These are phyloP conservation scores for Epichloe elymi DNA, from an alignment of 2,329 filamentous ascomycete species.

Conservation along the genomic window DNA sequence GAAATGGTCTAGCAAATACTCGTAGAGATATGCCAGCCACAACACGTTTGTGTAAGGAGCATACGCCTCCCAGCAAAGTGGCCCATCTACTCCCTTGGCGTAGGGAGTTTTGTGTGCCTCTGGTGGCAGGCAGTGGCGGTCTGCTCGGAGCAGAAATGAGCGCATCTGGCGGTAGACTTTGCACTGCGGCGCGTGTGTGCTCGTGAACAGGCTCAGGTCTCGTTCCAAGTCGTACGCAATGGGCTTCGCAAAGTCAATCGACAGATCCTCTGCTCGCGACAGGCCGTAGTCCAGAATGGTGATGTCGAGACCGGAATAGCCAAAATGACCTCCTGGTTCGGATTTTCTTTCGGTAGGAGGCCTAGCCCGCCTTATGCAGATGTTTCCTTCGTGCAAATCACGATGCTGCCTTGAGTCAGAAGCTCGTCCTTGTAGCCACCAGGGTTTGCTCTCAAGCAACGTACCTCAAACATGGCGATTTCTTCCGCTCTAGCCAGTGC, in stretches of 20 bases:
- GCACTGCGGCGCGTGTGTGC: slow-evolving; percentile 46
- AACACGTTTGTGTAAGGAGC: slow-evolving; percentile 52
- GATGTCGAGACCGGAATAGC: slow-evolving; percentile 47
- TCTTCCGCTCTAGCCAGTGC: slow-evolving; percentile 47
- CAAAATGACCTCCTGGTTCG: slow-evolving; percentile 29
- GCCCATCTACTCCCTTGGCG: slow-evolving; percentile 29
- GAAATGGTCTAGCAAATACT: slow-evolving; percentile 36
- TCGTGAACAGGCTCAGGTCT: slow-evolving; percentile 46
- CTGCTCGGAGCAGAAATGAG: slow-evolving; percentile 39
- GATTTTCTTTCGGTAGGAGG: slow-evolving; percentile 19
- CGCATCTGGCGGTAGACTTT: slow-evolving; percentile 50
- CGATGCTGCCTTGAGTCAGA: slow-evolving; percentile 35
- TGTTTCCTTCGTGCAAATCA: slow-evolving; percentile 52
- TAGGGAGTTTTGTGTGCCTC: slow-evolving; percentile 34
- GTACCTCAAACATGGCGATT: slow-evolving; percentile 45
- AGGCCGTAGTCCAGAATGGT: slow-evolving; percentile 54
- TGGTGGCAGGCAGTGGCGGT: slow-evolving; percentile 36
- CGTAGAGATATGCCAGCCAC: slow-evolving; percentile 50
- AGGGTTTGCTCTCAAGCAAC: slow-evolving; percentile 3
- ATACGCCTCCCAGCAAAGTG: slow-evolving; percentile 40
- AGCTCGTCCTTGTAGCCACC: neutral
- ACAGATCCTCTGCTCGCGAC: slow-evolving; percentile 40
- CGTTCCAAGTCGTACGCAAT: slow-evolving; percentile 47
- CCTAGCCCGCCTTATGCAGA: slow-evolving; percentile 39
- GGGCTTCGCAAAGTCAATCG: slow-evolving; percentile 21